phyloP scores from a whole-genome alignment of 2,329 filamentous ascomycete species.

The Trichophyton rubrum region DNA sequence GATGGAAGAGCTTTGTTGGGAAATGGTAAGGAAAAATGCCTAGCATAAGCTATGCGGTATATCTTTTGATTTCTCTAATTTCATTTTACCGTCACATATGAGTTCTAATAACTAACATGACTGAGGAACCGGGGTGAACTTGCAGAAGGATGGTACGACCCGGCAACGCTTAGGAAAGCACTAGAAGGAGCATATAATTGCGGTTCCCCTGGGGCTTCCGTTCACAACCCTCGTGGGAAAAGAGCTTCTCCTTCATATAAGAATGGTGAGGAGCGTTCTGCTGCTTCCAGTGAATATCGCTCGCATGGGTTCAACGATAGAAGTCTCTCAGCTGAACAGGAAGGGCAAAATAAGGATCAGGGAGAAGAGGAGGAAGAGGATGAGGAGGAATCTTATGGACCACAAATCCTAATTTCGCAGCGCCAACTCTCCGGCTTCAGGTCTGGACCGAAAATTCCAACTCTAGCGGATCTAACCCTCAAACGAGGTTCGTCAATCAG shows the following conservation, averaged over 20 bases:
- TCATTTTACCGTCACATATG: not conserved
- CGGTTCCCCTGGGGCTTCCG: not conserved
- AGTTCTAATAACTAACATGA: constrained; percentile 33
- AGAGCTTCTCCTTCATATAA: not conserved
- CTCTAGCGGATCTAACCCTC: constrained; percentile 58
- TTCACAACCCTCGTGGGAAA: not conserved
- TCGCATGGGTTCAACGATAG: not conserved
- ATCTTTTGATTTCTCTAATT: not conserved
- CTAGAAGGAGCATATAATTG: constrained; percentile 19
- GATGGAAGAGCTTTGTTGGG: constrained; percentile 85
- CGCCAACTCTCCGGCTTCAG: constrained; percentile 9
- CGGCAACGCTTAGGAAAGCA: constrained; percentile 51
- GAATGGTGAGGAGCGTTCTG: not conserved
- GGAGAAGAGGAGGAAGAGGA: constrained; percentile 39
- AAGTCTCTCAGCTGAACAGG: constrained; percentile 14
- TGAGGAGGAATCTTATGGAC: constrained; percentile 53
- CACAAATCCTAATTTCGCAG: constrained; percentile 27
- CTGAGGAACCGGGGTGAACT: constrained; percentile 71
- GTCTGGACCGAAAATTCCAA: constrained; percentile 54
- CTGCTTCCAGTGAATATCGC: not conserved
- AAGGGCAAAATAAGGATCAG: constrained; percentile 30
- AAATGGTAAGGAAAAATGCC: constrained; percentile 54
- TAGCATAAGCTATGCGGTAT: not conserved
- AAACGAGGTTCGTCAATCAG: constrained; percentile 24
- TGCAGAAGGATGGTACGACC: constrained; percentile 87